Evolutionary conservation across 2,329 filamentous ascomycete genomes (phyloP).

Genomic region (Xylaria sp.): DNA sequence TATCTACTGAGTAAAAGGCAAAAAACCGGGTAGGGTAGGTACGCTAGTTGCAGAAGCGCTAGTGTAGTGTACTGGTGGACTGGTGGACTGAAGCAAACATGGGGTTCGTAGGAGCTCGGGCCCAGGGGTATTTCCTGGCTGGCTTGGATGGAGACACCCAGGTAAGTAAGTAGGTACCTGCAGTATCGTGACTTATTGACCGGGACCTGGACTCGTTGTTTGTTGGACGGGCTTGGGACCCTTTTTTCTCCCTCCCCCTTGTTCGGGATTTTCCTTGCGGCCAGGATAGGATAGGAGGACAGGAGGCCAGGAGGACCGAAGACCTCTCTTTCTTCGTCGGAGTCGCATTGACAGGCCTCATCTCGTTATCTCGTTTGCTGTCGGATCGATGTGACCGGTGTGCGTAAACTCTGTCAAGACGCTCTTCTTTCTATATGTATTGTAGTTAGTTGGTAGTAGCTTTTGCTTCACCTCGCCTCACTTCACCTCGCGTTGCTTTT

Average conservation of each 20-base stretch:
- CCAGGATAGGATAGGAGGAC: no score
- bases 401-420: not conserved
- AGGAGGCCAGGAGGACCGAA: not conserved
- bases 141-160: no score
- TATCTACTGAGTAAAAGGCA: not conserved
- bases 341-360: slow-evolving; percentile 1
- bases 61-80: no score
- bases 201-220: slow-evolving; percentile 18
- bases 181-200: slow-evolving; percentile 14
- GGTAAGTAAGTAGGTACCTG: slow-evolving; percentile 9
- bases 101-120: slow-evolving; percentile 23
- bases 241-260: slow-evolving; percentile 10
- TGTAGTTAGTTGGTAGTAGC: slow-evolving; percentile 16
- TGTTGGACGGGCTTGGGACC: slow-evolving; percentile 7
- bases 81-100: no score
- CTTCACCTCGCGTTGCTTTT: no score
- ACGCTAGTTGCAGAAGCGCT: no score
- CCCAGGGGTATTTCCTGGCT: slow-evolving; percentile 28
- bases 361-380: slow-evolving; percentile 7
- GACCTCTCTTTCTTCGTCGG: slow-evolving; percentile 1
- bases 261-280: slow-evolving; percentile 4
- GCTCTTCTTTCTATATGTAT: not conserved
- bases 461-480: not conserved
- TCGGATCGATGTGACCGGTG: not conserved
- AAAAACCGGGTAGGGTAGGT: no score